Evolutionary conservation across 2,329 filamentous ascomycete genomes (phyloP), one percentile per base, ranked within the genome.

Genomic region (Penicillium occitanis): DNA sequence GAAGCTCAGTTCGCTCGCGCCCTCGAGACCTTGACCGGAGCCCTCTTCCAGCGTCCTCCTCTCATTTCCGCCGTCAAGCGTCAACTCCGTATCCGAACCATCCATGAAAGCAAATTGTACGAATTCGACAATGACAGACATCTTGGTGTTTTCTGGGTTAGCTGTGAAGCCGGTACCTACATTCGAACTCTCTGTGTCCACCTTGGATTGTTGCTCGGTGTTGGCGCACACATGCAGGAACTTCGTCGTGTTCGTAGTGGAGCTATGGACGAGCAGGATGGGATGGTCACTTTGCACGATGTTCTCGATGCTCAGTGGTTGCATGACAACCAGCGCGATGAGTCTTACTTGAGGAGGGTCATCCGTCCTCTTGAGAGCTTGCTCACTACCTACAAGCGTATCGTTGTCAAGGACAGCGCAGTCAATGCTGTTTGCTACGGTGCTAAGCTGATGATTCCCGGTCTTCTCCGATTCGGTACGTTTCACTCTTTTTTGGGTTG

Each of bases 51-150:
- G 83, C 91, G 95, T 66, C 95, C 95, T 48, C 95, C 95, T 71
- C 85, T 99, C 80, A 99, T 99, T 78, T 98, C 94, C 33, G 95
- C 95, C 76, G 95, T 99, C 80, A 99, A 99, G 90, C 90, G 95
- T 75, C 94, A 98, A 84, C 88, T 99, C 69, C 93, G 95, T 86
- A 96, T 99, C 81, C 90, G 95, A 82, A 97, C 94, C 69, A 97
- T 99, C 73, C 91, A 98, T 84, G 93, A 98, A 83, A 96, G 90
- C 87, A 96, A 96, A 84, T 86, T 98, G 64, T 85, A 92, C 77
- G 95, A 99, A 84, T 99, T 98, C 78, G 95, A 99, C 84, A 98
- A 99, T 77, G 94, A 98, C 76, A 90, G 95, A 74, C 93, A 98
- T 80, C 87, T 99, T 44, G 95, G 91, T 80, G 94, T 98, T 65